These are phyloP conservation scores for Podila minutissima DNA, from an alignment of 192 early-diverging fungal genomes.

Conservation along the genomic window DNA sequence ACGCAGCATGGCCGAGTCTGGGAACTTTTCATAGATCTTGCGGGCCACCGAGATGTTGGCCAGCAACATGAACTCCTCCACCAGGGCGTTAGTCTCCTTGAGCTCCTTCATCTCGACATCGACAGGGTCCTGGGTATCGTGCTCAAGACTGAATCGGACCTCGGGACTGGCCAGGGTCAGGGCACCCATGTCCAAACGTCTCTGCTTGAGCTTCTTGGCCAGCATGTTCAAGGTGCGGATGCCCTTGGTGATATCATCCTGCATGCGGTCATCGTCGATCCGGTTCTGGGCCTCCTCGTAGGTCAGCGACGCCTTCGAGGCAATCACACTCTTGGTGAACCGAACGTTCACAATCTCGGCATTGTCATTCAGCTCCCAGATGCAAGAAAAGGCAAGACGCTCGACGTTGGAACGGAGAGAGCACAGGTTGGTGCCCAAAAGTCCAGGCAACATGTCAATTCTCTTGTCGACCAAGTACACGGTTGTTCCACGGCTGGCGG, in stretches of 20 bases:
- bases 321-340: conserved; percentile 92
- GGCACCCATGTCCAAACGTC: conserved; percentile 85
- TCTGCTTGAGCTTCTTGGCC: conserved; percentile 83
- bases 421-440: conserved; percentile 82
- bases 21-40: conserved; percentile 82
- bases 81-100: conserved; percentile 91
- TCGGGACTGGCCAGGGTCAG: conserved; percentile 91
- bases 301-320: conserved; percentile 89
- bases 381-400: conserved; percentile 92
- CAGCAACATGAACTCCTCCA: conserved; percentile 98
- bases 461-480: conserved; percentile 93
- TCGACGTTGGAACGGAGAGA: conserved; percentile 89
- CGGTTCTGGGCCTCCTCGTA: conserved; percentile 95
- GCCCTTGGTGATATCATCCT: conserved; percentile 77
- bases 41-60: conserved; percentile 97
- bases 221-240: conserved; percentile 79
- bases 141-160: conserved; percentile 93
- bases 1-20: conserved; percentile 82
- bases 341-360: conserved; percentile 77
- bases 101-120: conserved; percentile 90
- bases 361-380: conserved; percentile 74
- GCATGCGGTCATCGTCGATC: conserved; percentile 74
- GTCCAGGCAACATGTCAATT: conserved; percentile 93
- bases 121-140: conserved; percentile 88
- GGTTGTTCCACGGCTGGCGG: conserved; percentile 87